Conservation (phyloP, 2,329 filamentous ascomycete species). For the Xylariaceae sp. region DNA sequence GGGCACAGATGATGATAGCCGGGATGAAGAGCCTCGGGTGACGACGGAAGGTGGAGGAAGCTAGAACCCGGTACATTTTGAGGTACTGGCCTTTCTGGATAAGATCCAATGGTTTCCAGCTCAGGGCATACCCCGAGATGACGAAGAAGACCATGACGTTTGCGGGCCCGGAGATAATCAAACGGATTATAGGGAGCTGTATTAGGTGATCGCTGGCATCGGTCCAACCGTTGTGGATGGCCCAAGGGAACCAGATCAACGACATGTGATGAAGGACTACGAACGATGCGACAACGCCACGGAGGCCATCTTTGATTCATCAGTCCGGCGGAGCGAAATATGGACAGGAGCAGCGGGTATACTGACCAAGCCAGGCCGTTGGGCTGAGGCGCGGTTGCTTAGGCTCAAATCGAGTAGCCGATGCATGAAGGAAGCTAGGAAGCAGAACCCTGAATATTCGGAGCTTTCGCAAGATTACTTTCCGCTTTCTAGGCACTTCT, state of each 20-base stretch:
- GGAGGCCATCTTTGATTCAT: conserved; percentile 42
- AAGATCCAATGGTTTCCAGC: conserved; percentile 34
- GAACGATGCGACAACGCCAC: conserved; percentile 52
- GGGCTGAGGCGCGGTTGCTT: conserved; percentile 21
- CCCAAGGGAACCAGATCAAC: conserved; percentile 32
- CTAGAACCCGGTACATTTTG: conserved; percentile 24
- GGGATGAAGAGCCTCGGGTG: conserved; percentile 31
- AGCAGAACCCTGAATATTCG: conserved; percentile 16
- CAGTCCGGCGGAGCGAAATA: background rate
- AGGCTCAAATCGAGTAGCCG: background rate
- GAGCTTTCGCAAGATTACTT: background rate
- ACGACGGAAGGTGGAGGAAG: conserved; percentile 29
- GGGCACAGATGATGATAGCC: conserved; percentile 22
- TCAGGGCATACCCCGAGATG: conserved; percentile 40
- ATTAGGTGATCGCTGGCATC: conserved; percentile 22
- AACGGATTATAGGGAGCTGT: conserved; percentile 38
- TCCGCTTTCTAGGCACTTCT: background rate
- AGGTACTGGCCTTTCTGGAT: conserved; percentile 22
- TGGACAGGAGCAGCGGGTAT: background rate
- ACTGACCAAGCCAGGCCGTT: conserved; percentile 31
- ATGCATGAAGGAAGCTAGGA: conserved; percentile 22
- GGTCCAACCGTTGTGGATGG: conserved; percentile 30
- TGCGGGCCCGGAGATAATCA: conserved; percentile 35
- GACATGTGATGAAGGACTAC: conserved; percentile 49
- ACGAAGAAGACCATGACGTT: conserved; percentile 43